Percentiles rank a stretch among this genome's conserved stretches.
Evolutionary conservation across 2,329 filamentous ascomycete genomes (phyloP).

Genomic region (Fusarium sp.): DNA sequence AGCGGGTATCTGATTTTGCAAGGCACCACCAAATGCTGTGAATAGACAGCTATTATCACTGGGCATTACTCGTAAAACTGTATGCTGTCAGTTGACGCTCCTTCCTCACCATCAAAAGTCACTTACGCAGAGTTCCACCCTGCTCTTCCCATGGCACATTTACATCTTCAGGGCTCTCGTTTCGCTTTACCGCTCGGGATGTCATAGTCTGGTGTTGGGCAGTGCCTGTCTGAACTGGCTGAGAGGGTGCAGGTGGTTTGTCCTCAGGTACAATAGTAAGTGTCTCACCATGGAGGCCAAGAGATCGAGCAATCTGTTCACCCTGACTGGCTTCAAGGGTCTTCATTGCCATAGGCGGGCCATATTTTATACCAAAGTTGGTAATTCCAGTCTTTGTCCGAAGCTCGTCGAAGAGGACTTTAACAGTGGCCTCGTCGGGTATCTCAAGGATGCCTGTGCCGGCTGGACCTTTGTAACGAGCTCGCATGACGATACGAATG

Average conservation of each 20-base stretch:
- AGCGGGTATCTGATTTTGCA: slow-evolving; percentile 67
- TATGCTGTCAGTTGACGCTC: slow-evolving; percentile 40
- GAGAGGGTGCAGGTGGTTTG: slow-evolving; percentile 20
- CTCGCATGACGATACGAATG: slow-evolving; percentile 65
- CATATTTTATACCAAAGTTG: slow-evolving; percentile 82
- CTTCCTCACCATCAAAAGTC: not conserved
- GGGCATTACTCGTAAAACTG: slow-evolving; percentile 91
- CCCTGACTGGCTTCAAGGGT: slow-evolving; percentile 70
- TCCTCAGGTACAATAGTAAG: slow-evolving; percentile 62
- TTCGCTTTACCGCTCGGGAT: slow-evolving; percentile 4
- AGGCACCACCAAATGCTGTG: slow-evolving; percentile 83
- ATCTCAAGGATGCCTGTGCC: slow-evolving; percentile 78
- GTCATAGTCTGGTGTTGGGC: not conserved
- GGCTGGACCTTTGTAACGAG: slow-evolving; percentile 79
- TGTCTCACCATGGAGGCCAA: slow-evolving; percentile 62
- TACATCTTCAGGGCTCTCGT: slow-evolving; percentile 46
- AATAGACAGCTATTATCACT: slow-evolving; percentile 97
- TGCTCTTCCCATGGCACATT: slow-evolving; percentile 61
- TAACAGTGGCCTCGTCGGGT: slow-evolving; percentile 73
- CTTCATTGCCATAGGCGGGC: slow-evolving; percentile 76
- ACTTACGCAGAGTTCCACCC: slow-evolving; percentile 62
- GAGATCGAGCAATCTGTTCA: slow-evolving; percentile 59
- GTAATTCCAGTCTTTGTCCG: slow-evolving; percentile 71
- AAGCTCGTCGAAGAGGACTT: slow-evolving; percentile 70
- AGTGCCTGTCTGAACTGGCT: slow-evolving; percentile 5